Percentiles rank a stretch among this genome's conserved stretches.
phyloP scores from a whole-genome alignment of 768 basidiomycete genomes.

The Leccinum fibrillosum region DNA sequence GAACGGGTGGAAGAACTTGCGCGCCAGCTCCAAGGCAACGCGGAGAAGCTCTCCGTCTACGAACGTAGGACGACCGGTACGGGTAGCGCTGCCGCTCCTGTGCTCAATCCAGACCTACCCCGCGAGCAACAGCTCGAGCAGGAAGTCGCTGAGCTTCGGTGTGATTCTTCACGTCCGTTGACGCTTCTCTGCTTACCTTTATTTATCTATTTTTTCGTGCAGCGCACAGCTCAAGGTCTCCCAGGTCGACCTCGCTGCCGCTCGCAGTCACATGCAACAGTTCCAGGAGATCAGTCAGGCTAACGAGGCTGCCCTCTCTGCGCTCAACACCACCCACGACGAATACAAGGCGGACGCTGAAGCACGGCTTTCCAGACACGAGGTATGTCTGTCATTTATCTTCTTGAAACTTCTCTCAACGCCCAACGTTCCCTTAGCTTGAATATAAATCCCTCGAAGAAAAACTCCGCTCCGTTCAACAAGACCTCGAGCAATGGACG shows the following conservation, averaged over 20 bases:
- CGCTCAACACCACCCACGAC: conserved; percentile 70
- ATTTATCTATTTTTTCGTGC: too few species aligned
- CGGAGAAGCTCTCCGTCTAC: conserved; percentile 85
- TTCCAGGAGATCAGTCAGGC: conserved; percentile 85
- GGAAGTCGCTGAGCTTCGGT: conserved; percentile 86
- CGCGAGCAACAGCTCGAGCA: conserved; percentile 79
- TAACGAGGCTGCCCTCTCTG: conserved; percentile 71
- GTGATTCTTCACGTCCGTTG: conserved; percentile 11
- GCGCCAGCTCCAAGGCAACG: conserved; percentile 68
- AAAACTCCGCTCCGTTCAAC: conserved; percentile 50
- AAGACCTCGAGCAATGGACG: conserved; percentile 49
- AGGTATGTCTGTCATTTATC: too few species aligned
- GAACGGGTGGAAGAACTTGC: conserved; percentile 48
- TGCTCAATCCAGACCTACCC: conserved; percentile 45
- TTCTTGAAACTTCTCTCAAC: not conserved
- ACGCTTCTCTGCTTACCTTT: not conserved
- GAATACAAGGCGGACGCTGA: conserved; percentile 73
- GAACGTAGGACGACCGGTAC: conserved; percentile 55
- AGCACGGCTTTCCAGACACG: conserved; percentile 34
- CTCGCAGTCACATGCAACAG: conserved; percentile 73
- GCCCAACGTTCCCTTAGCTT: conserved; percentile 41
- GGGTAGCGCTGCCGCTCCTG: conserved; percentile 31
- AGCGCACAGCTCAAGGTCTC: conserved; percentile 76
- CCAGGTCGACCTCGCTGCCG: conserved; percentile 70
- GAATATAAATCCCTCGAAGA: conserved; percentile 63